These are phyloP conservation scores for Kwoniella heveanensis DNA, from an alignment of 768 basidiomycete genomes.

Conservation along the genomic window DNA sequence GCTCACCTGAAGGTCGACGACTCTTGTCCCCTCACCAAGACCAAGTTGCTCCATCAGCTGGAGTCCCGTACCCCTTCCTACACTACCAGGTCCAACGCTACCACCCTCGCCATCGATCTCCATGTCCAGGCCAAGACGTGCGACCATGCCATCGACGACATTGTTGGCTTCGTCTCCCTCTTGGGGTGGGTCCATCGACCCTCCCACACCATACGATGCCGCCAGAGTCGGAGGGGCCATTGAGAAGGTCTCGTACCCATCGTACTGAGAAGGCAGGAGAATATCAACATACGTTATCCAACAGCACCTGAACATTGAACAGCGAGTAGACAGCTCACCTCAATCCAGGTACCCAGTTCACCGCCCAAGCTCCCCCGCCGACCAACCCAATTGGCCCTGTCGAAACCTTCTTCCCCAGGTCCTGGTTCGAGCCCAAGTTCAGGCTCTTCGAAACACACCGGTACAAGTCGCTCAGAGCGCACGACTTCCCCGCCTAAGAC, in stretches of 20 bases:
- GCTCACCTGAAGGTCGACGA: conserved; percentile 52
- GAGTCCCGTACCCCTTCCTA: conserved; percentile 14
- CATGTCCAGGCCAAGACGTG: conserved; percentile 43
- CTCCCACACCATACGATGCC: conserved; percentile 46
- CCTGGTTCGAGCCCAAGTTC: conserved; percentile 3
- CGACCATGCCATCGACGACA: conserved; percentile 43
- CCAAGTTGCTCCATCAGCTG: conserved; percentile 53
- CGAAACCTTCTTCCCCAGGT: conserved; percentile 8
- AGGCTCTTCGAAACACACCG: conserved; percentile 21
- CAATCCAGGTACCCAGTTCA: conserved; percentile 48
- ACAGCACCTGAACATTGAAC: too few relatives aligned
- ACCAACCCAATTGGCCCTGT: conserved; percentile 31
- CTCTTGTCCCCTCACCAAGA: conserved; percentile 52
- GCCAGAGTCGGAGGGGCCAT: conserved; percentile 47
- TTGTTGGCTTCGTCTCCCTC: conserved; percentile 42
- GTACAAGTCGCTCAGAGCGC: conserved; percentile 21
- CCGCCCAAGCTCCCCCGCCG: conserved; percentile 39
- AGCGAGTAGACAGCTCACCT: conserved; percentile 33
- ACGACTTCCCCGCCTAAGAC: conserved; percentile 14
- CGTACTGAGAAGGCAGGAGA: conserved; percentile 33
- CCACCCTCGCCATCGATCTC: conserved; percentile 32
- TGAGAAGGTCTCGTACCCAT: conserved; percentile 55
- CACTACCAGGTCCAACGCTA: conserved; percentile 10
- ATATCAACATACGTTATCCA: neutral
- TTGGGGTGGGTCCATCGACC: conserved; percentile 53